These are phyloP conservation scores for Xylaria palmicola DNA, from an alignment of 495 filamentous ascomycete species.

Conservation along the genomic window DNA sequence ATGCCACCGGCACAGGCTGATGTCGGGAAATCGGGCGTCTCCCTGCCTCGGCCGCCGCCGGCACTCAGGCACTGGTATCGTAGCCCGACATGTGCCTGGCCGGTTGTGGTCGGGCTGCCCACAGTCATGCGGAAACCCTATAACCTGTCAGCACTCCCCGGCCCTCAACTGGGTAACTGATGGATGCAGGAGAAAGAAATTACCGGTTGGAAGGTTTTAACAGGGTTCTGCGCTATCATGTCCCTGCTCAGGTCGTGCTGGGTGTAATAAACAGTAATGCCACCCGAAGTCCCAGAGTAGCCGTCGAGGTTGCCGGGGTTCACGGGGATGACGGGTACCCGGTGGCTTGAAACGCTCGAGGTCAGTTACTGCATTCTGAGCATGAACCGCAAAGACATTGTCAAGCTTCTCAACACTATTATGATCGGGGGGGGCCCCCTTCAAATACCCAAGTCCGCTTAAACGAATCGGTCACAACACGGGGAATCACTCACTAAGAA, in stretches of 20 bases:
- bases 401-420: too few species aligned
- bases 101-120: constrained; percentile 40
- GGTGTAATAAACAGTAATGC: constrained; percentile 56
- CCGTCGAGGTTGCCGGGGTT: constrained; percentile 24
- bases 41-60: constrained; percentile 37
- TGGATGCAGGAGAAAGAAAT: neutral
- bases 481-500: too few species aligned
- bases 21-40: constrained; percentile 47
- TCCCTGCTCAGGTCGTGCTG: constrained; percentile 45
- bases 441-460: too few species aligned
- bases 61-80: constrained; percentile 46
- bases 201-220: constrained; percentile 44
- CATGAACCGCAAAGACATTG: too few species aligned
- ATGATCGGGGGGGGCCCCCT: too few species aligned
- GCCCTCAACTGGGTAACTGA: constrained; percentile 31
- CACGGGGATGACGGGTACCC: constrained; percentile 49
- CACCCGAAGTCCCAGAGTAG: constrained; percentile 29
- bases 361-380: too few species aligned
- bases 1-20: constrained; percentile 38
- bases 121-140: constrained; percentile 58
- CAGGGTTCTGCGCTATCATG: constrained; percentile 42
- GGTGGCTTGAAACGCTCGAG: too few species aligned
- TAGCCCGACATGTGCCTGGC: constrained; percentile 36
- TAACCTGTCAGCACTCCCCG: constrained; percentile 8
- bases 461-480: too few species aligned